Conservation (phyloP, 495 filamentous ascomycete species). For the Trichocladium uniseriatum region DNA sequence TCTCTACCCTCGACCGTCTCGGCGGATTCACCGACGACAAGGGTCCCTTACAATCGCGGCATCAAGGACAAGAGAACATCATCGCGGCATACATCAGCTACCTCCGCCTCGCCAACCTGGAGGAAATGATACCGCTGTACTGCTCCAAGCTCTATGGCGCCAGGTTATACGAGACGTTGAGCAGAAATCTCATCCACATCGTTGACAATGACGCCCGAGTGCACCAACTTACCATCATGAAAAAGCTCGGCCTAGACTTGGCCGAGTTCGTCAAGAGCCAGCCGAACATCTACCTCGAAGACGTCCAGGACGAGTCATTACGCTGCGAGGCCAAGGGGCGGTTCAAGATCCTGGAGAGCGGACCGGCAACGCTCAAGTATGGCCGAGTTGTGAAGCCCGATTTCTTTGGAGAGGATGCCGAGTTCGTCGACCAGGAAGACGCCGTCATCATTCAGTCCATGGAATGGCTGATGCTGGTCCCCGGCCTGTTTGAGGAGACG, state of each 20-base stretch:
- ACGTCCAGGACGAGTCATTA: slow-evolving; percentile 24
- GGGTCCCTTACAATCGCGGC: slow-evolving; percentile 14
- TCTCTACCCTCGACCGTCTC: slow-evolving; percentile 43
- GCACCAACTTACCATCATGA: slow-evolving; percentile 54
- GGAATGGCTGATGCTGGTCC: slow-evolving; percentile 73
- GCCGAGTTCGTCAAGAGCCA: slow-evolving; percentile 44
- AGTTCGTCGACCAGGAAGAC: slow-evolving; percentile 45
- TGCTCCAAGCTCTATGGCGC: slow-evolving; percentile 58
- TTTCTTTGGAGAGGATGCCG: slow-evolving; percentile 55
- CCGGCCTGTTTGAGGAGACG: slow-evolving; percentile 60
- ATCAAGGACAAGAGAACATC: slow-evolving; percentile 48
- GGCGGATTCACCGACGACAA: slow-evolving; percentile 34
- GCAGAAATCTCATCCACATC: slow-evolving; percentile 48
- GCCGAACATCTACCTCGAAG: slow-evolving; percentile 44
- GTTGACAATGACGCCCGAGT: slow-evolving; percentile 35
- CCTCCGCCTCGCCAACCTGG: slow-evolving; percentile 56
- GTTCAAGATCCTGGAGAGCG: slow-evolving; percentile 43
- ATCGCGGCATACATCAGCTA: slow-evolving; percentile 74
- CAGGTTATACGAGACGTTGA: slow-evolving; percentile 42
- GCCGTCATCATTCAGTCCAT: slow-evolving; percentile 65
- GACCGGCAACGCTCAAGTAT: slow-evolving; percentile 35
- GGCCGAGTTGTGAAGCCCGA: slow-evolving; percentile 47
- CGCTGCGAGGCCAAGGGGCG: slow-evolving; percentile 27
- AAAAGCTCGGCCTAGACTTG: slow-evolving; percentile 44
- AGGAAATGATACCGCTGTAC: slow-evolving; percentile 76